Base-by-base conservation (phyloP, 331 rosid genomes). In the Ulmus americana region DNA sequence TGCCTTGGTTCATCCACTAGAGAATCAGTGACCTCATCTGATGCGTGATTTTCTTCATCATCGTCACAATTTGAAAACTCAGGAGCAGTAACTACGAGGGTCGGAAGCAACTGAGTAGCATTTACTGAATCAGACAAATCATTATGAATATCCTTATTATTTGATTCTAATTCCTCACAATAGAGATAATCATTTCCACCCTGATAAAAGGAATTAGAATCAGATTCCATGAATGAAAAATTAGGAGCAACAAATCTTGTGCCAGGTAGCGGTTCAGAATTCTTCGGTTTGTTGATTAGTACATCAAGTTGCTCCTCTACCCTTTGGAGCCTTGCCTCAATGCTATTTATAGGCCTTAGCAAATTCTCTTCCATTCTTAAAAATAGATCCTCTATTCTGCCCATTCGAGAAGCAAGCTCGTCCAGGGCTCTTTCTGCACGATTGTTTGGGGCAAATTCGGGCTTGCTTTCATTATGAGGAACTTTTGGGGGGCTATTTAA, bases 221-320 rank as follows among this genome's bases (percentile, higher is more conserved):
- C 86, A 45, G 95, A 85, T 55, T 62, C 81, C 18, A 45, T 65
- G 65, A 70, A 79, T 39, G 90, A 83, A 79, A 76, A 81, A 55
- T 85, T 79, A 40, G 92, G 87, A 69, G 85, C 90, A 53, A 64
- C 72, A 60, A 77, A 79, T 77, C 83, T 80, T 76, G 74, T 58
- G 81, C 74, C 67, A 55, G 82, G 68, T 28, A 82, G 69, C 49
- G 55, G 63, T 51, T 70, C 80, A 58, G 88, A 72, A 70, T 67
- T 76, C 74, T 74, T 80, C 20, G 73, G 65, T 56, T 82, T 81
- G 73, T 61, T 79, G 45, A 71, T 67, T 44, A 90, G 69, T 14
- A 76, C 69, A 66, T 84, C 97, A 77, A 94, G 87, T 55, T 90
- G 95, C 82, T 82, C 86, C 80, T 94, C 99, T 45, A 94, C 95